Conservation (phyloP, 805 yeast genomes). For the Myxozyma udenii region DNA sequence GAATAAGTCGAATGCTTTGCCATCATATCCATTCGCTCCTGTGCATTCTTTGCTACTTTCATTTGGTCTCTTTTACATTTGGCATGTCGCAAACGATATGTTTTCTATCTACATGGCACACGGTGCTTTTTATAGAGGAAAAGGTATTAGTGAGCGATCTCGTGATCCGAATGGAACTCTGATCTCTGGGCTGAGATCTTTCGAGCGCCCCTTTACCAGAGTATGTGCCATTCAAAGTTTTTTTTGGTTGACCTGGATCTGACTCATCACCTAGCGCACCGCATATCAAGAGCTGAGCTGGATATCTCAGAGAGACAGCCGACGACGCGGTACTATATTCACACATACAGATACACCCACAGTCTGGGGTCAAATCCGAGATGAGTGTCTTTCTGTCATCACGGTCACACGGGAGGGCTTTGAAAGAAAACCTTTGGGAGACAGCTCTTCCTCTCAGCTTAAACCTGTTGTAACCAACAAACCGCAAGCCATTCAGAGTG, state of each 20-base stretch:
- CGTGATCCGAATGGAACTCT: conserved; percentile 40
- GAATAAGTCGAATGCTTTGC: conserved; percentile 1
- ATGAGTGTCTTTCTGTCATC: conserved; percentile 31
- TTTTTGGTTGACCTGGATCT: background rate
- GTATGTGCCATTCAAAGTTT: conserved; percentile 4
- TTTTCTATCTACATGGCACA: conserved; percentile 38
- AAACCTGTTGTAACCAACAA: too few relatives aligned
- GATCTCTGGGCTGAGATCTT: conserved; percentile 38
- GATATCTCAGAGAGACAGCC: conserved; percentile 35
- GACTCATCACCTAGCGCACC: conserved; percentile 28
- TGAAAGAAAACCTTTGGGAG: too few relatives aligned
- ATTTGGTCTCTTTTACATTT: conserved; percentile 17
- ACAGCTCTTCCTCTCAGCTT: too few relatives aligned
- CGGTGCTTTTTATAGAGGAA: conserved; percentile 40
- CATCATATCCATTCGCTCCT: conserved; percentile 22
- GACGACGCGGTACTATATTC: conserved; percentile 39
- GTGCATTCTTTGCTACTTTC: conserved; percentile 24
- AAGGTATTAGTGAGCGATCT: conserved; percentile 34
- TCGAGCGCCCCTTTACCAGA: conserved; percentile 31
- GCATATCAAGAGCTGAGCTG: conserved; percentile 42
- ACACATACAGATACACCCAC: conserved; percentile 38
- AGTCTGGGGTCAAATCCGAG: conserved; percentile 37
- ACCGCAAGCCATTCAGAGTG: too few relatives aligned
- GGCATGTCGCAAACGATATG: conserved; percentile 32
- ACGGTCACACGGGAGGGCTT: conserved; percentile 17